Evolutionary conservation across 441 rosid genomes (phyloP).

Genomic region (Corymbia calophylla): DNA sequence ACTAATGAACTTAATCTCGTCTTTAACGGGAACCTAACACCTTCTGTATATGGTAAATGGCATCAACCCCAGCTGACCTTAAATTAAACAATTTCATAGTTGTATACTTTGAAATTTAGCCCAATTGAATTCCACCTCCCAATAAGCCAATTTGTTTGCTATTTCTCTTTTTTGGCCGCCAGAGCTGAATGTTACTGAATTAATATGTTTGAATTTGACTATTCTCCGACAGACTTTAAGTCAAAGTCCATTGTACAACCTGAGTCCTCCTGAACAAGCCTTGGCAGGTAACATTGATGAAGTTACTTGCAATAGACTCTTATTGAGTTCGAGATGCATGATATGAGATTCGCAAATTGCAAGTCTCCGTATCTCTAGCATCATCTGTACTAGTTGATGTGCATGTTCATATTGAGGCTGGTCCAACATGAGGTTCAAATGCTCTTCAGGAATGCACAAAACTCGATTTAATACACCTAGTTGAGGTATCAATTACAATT

Average conservation of each 20-base stretch:
- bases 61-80: not conserved
- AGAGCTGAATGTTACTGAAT: not conserved
- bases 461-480: not conserved
- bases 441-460: not conserved
- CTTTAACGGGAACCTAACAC: slow-evolving; percentile 4
- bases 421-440: not conserved
- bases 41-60: not conserved
- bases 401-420: not conserved
- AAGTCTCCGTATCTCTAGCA: not conserved
- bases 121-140: not conserved
- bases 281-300: too few relatives aligned
- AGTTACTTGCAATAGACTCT: not conserved
- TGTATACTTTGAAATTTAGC: not conserved
- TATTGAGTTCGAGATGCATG: not conserved
- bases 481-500: not conserved
- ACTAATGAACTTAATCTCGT: slow-evolving; percentile 14
- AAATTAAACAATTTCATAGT: not conserved
- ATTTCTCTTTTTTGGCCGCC: not conserved
- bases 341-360: not conserved
- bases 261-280: too few relatives aligned
- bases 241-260: not conserved
- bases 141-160: slow-evolving; percentile 7
- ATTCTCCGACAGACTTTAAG: not conserved
- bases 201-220: not conserved
- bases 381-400: not conserved